These are phyloP conservation scores for Crotalaria pallida DNA, from an alignment of 306 rosid species.

Conservation along the genomic window DNA sequence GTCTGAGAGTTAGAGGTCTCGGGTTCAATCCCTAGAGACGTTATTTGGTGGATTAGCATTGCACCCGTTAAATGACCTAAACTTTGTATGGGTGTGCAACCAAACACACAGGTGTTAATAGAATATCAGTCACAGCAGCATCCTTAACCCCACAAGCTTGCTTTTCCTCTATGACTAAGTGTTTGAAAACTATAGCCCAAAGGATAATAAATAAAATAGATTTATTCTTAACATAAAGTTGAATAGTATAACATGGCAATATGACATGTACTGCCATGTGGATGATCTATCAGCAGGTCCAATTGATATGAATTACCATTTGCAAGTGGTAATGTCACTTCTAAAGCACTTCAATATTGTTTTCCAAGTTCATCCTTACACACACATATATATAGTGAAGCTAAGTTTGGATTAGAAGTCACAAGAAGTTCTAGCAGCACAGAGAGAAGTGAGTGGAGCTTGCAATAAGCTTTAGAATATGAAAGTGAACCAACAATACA, in stretches of 20 bases:
- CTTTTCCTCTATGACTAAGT: conserved; percentile 14
- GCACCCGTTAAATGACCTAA: too few relatives aligned
- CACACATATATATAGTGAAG: conserved; percentile 2
- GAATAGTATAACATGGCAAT: background rate
- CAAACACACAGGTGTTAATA: background rate
- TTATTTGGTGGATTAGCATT: too few relatives aligned
- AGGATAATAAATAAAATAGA: background rate
- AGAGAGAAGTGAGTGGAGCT: background rate
- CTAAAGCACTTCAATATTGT: conserved; percentile 22
- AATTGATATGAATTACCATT: conserved; percentile 19
- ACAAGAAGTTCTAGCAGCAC: background rate
- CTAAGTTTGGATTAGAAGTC: background rate
- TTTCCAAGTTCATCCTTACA: background rate
- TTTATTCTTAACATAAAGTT: conserved; percentile 18
- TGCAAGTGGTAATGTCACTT: conserved; percentile 46
- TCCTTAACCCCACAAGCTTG: conserved; percentile 19
- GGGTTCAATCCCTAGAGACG: too few relatives aligned
- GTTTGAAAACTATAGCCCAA: conserved; percentile 1
- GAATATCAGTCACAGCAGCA: background rate
- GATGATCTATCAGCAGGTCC: conserved; percentile 52
- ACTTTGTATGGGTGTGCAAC: too few relatives aligned
- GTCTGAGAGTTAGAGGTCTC: too few relatives aligned
- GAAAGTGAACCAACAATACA: conserved; percentile 2
- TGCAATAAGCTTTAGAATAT: background rate
- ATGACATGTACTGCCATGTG: conserved; percentile 34